phyloP scores from a whole-genome alignment of 164 flowering plant species.

The Litsea cubeba region DNA sequence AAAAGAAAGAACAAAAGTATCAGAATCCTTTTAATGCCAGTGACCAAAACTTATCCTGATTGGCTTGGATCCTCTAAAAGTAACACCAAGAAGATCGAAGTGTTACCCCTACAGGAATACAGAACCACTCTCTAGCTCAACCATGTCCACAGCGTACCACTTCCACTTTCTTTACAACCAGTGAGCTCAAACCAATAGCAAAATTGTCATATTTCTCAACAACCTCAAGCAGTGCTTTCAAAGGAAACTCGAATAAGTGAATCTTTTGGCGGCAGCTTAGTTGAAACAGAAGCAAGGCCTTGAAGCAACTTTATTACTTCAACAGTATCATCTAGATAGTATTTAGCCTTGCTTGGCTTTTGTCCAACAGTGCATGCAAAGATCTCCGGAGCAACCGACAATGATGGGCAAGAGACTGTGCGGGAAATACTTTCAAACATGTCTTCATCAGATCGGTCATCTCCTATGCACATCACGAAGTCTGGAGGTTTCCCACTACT shows the following conservation, averaged over 20 bases:
- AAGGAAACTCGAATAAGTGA: conserved; percentile 5
- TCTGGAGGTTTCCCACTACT: conserved; percentile 16
- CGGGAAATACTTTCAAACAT: conserved; percentile 21
- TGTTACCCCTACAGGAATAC: neutral
- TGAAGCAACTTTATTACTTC: conserved; percentile 13
- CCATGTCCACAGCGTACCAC: neutral
- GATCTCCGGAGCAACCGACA: conserved; percentile 3
- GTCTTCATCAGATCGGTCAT: conserved; percentile 21
- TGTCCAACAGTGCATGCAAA: conserved; percentile 18
- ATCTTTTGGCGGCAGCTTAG: neutral
- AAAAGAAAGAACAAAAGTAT: neutral
- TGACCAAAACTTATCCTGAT: neutral
- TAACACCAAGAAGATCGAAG: neutral
- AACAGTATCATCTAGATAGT: conserved; percentile 16
- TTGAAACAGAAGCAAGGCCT: conserved; percentile 11
- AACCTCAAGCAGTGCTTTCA: conserved; percentile 7
- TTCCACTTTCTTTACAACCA: neutral
- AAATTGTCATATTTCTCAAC: neutral
- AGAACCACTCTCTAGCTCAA: neutral
- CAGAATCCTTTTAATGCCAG: neutral
- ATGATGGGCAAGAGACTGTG: conserved; percentile 1
- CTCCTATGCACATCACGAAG: conserved; percentile 21
- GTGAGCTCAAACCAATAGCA: neutral
- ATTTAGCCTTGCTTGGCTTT: conserved; percentile 21
- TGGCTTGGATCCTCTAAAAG: neutral